Conservation (phyloP, 2,329 filamentous ascomycete species). For the Penicillium janthinellum region DNA sequence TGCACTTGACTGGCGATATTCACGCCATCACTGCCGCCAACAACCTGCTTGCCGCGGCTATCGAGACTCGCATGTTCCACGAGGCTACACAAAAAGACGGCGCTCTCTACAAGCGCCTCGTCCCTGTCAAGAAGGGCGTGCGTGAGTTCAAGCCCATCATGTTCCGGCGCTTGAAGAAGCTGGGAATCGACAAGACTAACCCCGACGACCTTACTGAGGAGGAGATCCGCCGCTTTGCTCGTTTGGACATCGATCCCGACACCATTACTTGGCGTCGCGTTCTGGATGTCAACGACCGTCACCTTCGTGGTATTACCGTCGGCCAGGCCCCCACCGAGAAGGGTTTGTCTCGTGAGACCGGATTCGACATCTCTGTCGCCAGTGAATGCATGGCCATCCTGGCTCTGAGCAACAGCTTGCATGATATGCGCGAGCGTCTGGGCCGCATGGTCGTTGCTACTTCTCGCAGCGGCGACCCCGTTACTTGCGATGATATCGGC, state of each 20-base stretch:
- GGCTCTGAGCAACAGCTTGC: conserved; percentile 82
- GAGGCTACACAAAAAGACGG: conserved; percentile 93
- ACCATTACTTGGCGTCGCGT: conserved; percentile 98
- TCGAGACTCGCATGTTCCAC: conserved; percentile 98
- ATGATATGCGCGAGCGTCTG: conserved; percentile 88
- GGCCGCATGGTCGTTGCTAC: conserved; percentile 95
- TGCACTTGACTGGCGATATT: conserved; percentile 96
- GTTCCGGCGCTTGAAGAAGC: conserved; percentile 90
- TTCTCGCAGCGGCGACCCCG: conserved; percentile 80
- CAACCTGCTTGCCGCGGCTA: conserved; percentile 92
- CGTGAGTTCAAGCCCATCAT: conserved; percentile 85
- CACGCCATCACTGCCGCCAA: conserved; percentile 97
- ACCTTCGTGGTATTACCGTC: conserved; percentile 85
- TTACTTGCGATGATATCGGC: conserved; percentile 95
- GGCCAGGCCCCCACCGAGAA: conserved; percentile 89
- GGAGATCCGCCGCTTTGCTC: conserved; percentile 84
- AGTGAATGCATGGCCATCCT: conserved; percentile 99
- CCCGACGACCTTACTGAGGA: conserved; percentile 88
- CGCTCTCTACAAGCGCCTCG: conserved; percentile 81
- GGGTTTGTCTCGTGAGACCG: conserved; percentile 82
- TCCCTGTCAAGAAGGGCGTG: conserved; percentile 87
- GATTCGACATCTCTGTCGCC: conserved; percentile 96
- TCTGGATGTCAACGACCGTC: conserved; percentile 94
- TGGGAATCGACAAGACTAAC: conserved; percentile 93
- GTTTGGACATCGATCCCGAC: conserved; percentile 91